These are phyloP conservation scores for Tanozyma kutaoensis DNA, from an alignment of 805 yeast genomes.

Conservation along the genomic window DNA sequence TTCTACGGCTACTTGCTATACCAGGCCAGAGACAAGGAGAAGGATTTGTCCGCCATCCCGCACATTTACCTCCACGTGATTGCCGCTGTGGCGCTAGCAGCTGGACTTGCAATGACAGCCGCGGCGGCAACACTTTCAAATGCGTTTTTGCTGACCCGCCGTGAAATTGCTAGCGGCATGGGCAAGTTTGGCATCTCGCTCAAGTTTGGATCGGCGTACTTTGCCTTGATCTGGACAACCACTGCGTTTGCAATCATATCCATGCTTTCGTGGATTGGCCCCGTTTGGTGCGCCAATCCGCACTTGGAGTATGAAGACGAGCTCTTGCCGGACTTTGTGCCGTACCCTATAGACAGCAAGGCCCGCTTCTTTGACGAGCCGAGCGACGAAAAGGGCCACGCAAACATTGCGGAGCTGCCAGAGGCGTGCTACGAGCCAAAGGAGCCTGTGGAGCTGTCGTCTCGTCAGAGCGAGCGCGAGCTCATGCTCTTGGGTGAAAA, in stretches of 20 bases:
- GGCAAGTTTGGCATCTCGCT: slow-evolving; percentile 34
- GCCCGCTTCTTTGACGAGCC: too few relatives aligned
- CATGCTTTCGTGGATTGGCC: slow-evolving; percentile 22
- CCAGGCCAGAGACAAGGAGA: slow-evolving; percentile 16
- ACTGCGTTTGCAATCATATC: slow-evolving; percentile 10
- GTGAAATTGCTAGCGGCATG: slow-evolving; percentile 10
- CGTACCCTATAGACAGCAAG: too few relatives aligned
- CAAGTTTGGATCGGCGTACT: slow-evolving; percentile 28
- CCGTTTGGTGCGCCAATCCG: slow-evolving; percentile 42
- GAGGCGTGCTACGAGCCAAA: background rate
- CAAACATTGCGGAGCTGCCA: too few relatives aligned
- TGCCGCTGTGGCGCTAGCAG: slow-evolving; percentile 20
- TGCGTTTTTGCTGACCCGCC: slow-evolving; percentile 8
- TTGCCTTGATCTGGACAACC: slow-evolving; percentile 25
- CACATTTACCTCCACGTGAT: slow-evolving; percentile 18
- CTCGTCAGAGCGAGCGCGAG: background rate
- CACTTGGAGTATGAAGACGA: slow-evolving; percentile 4
- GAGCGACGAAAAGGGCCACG: slow-evolving; percentile 5
- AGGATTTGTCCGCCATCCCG: slow-evolving; percentile 20
- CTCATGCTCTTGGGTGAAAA: background rate
- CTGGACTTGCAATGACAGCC: slow-evolving; percentile 15
- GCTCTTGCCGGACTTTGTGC: too few relatives aligned
- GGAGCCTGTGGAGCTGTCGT: background rate
- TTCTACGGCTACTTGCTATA: slow-evolving; percentile 21
- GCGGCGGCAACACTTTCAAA: slow-evolving; percentile 17